Evolutionary conservation across 805 yeast genomes (phyloP).

Genomic region (Grigorovia yakushimaensis): DNA sequence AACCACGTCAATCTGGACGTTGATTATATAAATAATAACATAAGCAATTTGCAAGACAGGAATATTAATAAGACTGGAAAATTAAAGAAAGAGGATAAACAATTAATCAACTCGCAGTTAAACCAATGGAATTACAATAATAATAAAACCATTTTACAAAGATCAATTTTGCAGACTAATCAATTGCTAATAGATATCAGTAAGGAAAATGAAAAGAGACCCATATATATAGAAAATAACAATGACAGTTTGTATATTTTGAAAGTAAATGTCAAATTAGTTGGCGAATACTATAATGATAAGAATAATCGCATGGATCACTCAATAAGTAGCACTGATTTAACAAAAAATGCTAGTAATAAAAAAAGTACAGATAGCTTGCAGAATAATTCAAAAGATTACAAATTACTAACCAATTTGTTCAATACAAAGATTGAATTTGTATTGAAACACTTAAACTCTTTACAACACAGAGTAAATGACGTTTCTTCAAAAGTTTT

Average conservation of each 20-base stretch:
- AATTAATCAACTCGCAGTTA: slow-evolving; percentile 30
- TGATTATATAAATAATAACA: background rate
- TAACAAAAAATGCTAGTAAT: background rate
- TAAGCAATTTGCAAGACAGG: slow-evolving; percentile 1
- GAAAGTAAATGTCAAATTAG: slow-evolving; percentile 20
- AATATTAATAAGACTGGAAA: background rate
- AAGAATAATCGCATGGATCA: background rate
- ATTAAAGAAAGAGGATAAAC: slow-evolving; percentile 6
- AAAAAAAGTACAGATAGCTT: background rate
- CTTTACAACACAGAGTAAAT: slow-evolving; percentile 73
- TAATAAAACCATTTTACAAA: slow-evolving; percentile 53
- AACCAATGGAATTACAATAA: slow-evolving; percentile 72
- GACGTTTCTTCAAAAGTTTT: slow-evolving; percentile 90
- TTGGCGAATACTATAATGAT: slow-evolving; percentile 12
- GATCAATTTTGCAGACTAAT: slow-evolving; percentile 46
- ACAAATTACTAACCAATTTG: slow-evolving; percentile 47
- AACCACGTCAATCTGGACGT: too few relatives aligned
- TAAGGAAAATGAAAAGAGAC: slow-evolving; percentile 48
- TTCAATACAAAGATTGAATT: slow-evolving; percentile 58
- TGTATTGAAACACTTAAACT: slow-evolving; percentile 55
- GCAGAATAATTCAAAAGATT: background rate
- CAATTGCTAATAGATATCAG: slow-evolving; percentile 43
- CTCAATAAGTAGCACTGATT: background rate
- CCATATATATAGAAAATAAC: slow-evolving; percentile 53
- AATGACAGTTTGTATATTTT: slow-evolving; percentile 21